Evolutionary conservation across 805 yeast genomes (phyloP).

Genomic region (Myxozyma monticola): DNA sequence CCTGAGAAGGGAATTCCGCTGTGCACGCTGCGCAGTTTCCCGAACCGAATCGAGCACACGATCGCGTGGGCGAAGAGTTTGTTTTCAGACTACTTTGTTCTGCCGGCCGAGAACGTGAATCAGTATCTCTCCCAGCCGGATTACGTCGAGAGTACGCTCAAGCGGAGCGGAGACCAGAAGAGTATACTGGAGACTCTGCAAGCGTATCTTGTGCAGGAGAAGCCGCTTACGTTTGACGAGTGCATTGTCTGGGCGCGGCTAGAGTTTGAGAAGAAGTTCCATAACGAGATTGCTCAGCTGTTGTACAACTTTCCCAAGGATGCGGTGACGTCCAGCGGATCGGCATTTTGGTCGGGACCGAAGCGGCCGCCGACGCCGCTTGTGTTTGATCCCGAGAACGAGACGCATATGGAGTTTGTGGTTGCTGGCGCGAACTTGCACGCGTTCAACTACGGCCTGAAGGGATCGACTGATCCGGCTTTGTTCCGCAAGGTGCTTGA

Average conservation of each 20-base stretch:
- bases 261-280: conserved; percentile 82
- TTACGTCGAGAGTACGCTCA: conserved; percentile 85
- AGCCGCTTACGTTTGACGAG: conserved; percentile 89
- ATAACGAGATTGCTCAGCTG: conserved; percentile 83
- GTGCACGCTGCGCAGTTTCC: conserved; percentile 96
- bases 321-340: conserved; percentile 85
- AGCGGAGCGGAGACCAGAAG: conserved; percentile 89
- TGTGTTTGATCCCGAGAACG: conserved; percentile 68
- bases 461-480: conserved; percentile 63
- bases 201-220: conserved; percentile 66
- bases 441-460: conserved; percentile 86
- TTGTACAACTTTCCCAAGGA: conserved; percentile 93
- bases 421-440: conserved; percentile 88
- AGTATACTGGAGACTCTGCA: conserved; percentile 76
- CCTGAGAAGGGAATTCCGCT: conserved; percentile 97
- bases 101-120: conserved; percentile 91
- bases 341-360: conserved; percentile 97
- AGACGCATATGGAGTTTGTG: conserved; percentile 78
- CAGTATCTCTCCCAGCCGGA: conserved; percentile 86
- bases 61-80: conserved; percentile 98
- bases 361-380: conserved; percentile 94
- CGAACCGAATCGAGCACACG: conserved; percentile 96
- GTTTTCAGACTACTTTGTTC: conserved; percentile 88
- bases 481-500: conserved; percentile 57
- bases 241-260: conserved; percentile 93